phyloP scores from a whole-genome alignment of 1,139 yeast genomes.

The Yarrowia galli region DNA sequence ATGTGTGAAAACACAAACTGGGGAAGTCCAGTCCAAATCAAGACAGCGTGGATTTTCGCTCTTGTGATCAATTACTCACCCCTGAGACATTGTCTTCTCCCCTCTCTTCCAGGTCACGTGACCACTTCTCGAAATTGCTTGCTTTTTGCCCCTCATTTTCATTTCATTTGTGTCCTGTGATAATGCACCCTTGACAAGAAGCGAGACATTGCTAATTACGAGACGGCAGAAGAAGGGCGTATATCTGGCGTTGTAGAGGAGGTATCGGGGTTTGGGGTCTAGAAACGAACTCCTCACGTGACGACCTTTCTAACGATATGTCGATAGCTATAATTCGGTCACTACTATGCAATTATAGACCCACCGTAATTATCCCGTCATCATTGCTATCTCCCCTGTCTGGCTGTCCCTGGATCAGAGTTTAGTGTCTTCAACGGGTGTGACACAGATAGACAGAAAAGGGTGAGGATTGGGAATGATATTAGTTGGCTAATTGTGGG shows the following conservation, averaged over 20 bases:
- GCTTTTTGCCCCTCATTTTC: background rate
- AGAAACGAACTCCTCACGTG: background rate
- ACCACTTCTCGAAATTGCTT: background rate
- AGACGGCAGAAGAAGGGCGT: background rate
- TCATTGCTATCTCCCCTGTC: slow-evolving; percentile 2
- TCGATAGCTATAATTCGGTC: too few species aligned
- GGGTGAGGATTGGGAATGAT: too few species aligned
- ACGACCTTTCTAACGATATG: background rate
- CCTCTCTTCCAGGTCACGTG: background rate
- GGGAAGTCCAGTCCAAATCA: background rate
- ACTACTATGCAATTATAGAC: background rate
- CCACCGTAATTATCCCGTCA: background rate
- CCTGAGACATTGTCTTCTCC: background rate
- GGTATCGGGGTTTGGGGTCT: background rate
- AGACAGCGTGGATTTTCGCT: background rate
- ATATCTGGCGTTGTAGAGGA: background rate
- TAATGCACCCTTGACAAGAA: slow-evolving; percentile 1
- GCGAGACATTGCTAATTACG: slow-evolving; percentile 8
- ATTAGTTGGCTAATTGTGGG: too few species aligned
- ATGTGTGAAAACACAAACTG: background rate
- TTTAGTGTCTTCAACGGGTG: background rate
- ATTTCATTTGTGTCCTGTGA: background rate
- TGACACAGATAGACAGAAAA: background rate
- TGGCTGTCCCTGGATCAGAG: background rate
- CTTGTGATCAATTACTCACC: background rate